These are phyloP conservation scores for Trifolium pratense DNA, from an alignment of 306 rosid species.

Conservation along the genomic window DNA sequence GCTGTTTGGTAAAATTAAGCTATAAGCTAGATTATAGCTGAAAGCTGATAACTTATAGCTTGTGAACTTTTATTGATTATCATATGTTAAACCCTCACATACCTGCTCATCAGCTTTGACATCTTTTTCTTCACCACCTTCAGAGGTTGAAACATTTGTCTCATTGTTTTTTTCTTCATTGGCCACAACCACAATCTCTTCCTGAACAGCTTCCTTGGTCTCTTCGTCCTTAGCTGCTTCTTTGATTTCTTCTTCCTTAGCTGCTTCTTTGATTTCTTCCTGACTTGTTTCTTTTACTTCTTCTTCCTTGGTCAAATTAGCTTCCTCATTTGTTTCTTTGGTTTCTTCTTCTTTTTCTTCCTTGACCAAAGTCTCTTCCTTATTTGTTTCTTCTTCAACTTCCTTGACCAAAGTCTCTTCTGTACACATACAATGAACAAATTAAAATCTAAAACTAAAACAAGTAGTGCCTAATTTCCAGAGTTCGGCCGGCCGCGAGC, in stretches of 20 bases:
- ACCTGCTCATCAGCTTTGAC: constrained; percentile 41
- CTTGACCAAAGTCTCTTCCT: constrained; percentile 22
- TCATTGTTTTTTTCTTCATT: constrained; percentile 38
- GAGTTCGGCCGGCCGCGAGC: no score
- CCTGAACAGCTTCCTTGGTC: constrained; percentile 5
- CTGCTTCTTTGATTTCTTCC: not conserved
- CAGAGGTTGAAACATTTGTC: constrained; percentile 36
- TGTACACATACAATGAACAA: not conserved
- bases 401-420: constrained; percentile 17
- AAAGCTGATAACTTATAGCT: no score
- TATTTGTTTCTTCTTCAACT: not conserved
- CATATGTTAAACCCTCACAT: not conserved
- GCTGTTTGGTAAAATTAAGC: no score
- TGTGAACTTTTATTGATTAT: not conserved
- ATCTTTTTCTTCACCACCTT: constrained; percentile 44
- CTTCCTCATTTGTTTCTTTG: not conserved
- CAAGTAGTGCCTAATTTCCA: no score
- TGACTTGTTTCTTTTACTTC: not conserved
- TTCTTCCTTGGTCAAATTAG: not conserved
- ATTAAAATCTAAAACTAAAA: not conserved
- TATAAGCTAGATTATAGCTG: no score
- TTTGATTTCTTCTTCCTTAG: not conserved
- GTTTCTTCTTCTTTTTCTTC: not conserved
- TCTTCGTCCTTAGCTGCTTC: not conserved
- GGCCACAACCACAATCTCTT: constrained; percentile 17